Evolutionary conservation across 2,329 filamentous ascomycete genomes (phyloP).

Genomic region (Monilinia laxa): DNA sequence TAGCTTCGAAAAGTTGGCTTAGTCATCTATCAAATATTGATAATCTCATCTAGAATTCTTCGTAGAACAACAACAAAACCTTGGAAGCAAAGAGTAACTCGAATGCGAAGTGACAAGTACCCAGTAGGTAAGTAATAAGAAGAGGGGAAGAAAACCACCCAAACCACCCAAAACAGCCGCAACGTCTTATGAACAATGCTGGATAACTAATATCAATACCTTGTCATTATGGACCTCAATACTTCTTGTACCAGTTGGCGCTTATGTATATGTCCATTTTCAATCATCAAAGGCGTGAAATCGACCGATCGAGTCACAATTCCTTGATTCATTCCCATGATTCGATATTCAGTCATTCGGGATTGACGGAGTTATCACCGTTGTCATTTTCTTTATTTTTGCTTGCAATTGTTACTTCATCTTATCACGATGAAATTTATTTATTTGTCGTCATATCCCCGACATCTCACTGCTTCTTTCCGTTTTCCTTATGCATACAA

Average conservation of each 20-base stretch:
- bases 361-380: not conserved
- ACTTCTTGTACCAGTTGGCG: too few relatives aligned
- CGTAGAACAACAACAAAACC: too few relatives aligned
- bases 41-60: not conserved
- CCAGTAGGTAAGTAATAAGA: too few relatives aligned
- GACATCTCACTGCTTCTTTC: not conserved
- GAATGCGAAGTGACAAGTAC: too few relatives aligned
- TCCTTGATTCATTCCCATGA: not conserved
- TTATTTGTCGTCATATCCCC: slow-evolving; percentile 2
- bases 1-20: not conserved
- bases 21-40: slow-evolving; percentile 6
- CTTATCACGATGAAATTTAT: not conserved
- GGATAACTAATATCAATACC: too few relatives aligned
- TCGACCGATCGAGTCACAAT: not conserved
- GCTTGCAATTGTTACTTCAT: not conserved
- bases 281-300: too few relatives aligned
- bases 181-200: too few relatives aligned
- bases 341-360: not conserved
- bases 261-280: too few relatives aligned
- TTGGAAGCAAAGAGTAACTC: too few relatives aligned
- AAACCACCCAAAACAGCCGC: too few relatives aligned
- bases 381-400: not conserved
- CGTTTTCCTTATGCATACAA: not conserved
- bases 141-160: too few relatives aligned
- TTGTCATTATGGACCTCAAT: too few relatives aligned